Base-by-base conservation (phyloP, 306 rosid species). In the Trifolium pratense region DNA sequence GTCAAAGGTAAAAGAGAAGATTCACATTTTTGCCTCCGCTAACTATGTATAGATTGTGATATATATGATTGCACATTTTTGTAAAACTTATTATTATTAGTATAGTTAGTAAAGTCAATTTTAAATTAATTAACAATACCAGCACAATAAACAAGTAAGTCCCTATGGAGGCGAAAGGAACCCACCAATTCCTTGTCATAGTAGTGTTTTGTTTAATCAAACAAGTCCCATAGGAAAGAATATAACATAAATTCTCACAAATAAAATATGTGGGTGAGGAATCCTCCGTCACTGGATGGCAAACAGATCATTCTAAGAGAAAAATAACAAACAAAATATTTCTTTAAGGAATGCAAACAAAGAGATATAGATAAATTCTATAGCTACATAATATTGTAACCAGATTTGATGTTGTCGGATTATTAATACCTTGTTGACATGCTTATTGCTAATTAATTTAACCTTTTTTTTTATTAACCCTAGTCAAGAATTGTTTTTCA, bases 261-360 rank as follows among this genome's bases (percentile, higher is more conserved):
- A 63, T 34, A 72, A 79, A 68, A 80, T 60, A 58, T 45, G 82
- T 53, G 74, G 72, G 79, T 62, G 53, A 61, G 80, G 87, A 85
- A 84, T 86, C 87, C 77, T 64, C 71, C 56, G 72, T 72, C 74
- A 51, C 74, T 72, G 56, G 53, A 79, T 66, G 85, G 68, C 82
- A 69, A 78, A 71, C 78, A 58, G 26, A 78, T 78, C 68, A 73
- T 68, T 81, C 80, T 79, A 89, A 83, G 63, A 46, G 84, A 84
- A 83, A 83, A 75, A 79, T 80, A 81, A 81, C 88, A 86, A 83
- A 85, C 85, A 68, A 77, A 74, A 73, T 84, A 80, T 86, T 83
- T 86, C 81, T 68, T 75, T 43, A 37, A n/a, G 48, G 73, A 61
- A 79, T 78, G 77, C 70, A 81, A 85, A 89, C 95, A 87, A 89